Percentiles rank a stretch among this genome's conserved stretches.
Conservation (phyloP, 164 flowering plant species). For the Magnolia officinalis region DNA sequence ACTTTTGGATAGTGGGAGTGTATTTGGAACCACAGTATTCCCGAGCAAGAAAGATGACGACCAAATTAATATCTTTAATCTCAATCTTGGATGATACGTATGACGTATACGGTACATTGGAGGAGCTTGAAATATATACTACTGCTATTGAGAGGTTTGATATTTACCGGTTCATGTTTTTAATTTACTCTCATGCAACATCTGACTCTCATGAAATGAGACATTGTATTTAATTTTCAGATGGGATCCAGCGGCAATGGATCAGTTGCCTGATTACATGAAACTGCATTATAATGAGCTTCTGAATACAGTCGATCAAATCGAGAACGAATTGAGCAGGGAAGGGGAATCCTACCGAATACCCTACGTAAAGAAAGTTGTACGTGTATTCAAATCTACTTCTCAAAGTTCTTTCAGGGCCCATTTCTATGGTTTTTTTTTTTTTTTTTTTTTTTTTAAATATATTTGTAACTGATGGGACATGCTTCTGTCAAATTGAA, state of each 20-base stretch:
- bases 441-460: no score
- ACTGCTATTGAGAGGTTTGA: constrained; percentile 2
- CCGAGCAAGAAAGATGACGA: neutral
- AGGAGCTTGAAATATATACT: constrained; percentile 11
- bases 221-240: neutral
- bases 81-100: constrained; percentile 13
- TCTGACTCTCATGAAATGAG: neutral
- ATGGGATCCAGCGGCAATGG: neutral
- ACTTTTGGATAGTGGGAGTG: constrained; percentile 9
- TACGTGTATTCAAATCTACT: neutral
- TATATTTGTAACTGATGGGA: neutral
- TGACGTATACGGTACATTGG: constrained; percentile 9
- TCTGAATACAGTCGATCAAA: neutral
- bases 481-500: no score
- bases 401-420: neutral
- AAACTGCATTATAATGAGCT: neutral
- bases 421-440: neutral
- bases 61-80: neutral
- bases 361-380: neutral
- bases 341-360: neutral
- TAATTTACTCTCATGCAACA: neutral
- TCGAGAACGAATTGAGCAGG: neutral
- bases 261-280: constrained; percentile 5
- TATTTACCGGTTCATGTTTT: no score
- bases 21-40: constrained; percentile 3